phyloP scores from a whole-genome alignment of 345 rosid genomes.

The Stellera chamaejasme region DNA sequence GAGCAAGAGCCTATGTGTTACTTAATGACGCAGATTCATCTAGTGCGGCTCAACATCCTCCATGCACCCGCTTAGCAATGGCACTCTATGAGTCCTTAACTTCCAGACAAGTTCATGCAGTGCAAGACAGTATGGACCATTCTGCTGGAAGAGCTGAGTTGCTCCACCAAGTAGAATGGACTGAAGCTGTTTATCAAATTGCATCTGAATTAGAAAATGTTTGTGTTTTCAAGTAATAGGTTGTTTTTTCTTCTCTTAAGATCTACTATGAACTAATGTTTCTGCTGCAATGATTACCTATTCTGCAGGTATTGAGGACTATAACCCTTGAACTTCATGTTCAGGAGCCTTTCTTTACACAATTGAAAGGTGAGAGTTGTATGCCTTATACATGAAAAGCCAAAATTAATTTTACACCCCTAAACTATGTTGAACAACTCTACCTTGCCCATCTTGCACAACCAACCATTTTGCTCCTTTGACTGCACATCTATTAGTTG shows the following conservation, averaged over 20 bases:
- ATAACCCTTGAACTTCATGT: slow-evolving; percentile 57
- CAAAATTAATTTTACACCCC: too few relatives aligned
- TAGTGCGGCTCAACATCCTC: slow-evolving; percentile 22
- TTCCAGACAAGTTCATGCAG: slow-evolving; percentile 15
- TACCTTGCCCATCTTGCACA: too few relatives aligned
- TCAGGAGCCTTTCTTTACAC: slow-evolving; percentile 70
- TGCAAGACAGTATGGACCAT: not conserved
- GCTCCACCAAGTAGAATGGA: slow-evolving; percentile 21
- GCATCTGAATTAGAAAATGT: slow-evolving; percentile 36
- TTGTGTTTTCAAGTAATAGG: slow-evolving; percentile 2
- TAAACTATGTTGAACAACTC: too few relatives aligned
- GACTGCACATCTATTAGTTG: too few relatives aligned
- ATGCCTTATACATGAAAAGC: too few relatives aligned
- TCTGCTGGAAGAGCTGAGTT: slow-evolving; percentile 8
- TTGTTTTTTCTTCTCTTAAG: not conserved
- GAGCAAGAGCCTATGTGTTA: too few relatives aligned
- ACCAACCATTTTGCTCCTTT: too few relatives aligned
- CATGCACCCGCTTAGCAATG: slow-evolving; percentile 38
- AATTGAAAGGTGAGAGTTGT: slow-evolving; percentile 37
- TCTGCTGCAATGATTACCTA: not conserved
- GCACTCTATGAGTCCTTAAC: slow-evolving; percentile 32
- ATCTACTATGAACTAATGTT: not conserved
- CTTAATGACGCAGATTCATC: slow-evolving; percentile 8
- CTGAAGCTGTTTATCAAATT: slow-evolving; percentile 20
- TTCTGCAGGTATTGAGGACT: slow-evolving; percentile 41